These are phyloP conservation scores for Camptophora hylomeconis DNA, from an alignment of 2,329 filamentous ascomycete species.

Conservation along the genomic window DNA sequence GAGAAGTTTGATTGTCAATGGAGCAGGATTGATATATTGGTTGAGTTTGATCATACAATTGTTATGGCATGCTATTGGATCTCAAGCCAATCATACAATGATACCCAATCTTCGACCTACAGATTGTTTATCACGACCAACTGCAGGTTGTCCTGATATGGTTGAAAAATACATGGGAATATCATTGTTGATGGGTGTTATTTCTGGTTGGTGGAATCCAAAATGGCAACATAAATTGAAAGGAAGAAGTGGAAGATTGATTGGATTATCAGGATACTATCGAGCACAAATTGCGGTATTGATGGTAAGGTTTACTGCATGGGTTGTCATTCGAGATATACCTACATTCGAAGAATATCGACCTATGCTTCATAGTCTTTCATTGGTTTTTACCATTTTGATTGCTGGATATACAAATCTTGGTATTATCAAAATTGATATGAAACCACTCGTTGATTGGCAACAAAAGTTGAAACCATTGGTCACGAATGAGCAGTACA, in stretches of 20 bases:
- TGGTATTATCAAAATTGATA: slow-evolving; percentile 27
- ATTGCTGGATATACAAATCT: slow-evolving; percentile 24
- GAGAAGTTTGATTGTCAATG: slow-evolving; percentile 29
- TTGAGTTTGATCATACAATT: slow-evolving; percentile 30
- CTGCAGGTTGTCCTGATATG: slow-evolving; percentile 6
- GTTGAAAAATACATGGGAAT: slow-evolving; percentile 10
- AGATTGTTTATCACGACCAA: slow-evolving; percentile 1
- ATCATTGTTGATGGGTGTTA: slow-evolving; percentile 28
- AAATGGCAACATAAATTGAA: slow-evolving; percentile 31
- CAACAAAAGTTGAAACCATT: slow-evolving; percentile 10
- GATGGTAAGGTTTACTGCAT: slow-evolving; percentile 30
- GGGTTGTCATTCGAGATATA: slow-evolving; percentile 30
- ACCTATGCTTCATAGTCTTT: slow-evolving; percentile 21
- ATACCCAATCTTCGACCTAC: slow-evolving; percentile 7
- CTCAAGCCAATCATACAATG: slow-evolving; percentile 16
- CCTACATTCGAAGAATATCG: slow-evolving; percentile 22
- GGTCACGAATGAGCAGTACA: slow-evolving; percentile 12
- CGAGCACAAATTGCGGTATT: slow-evolving; percentile 33
- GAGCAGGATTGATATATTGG: slow-evolving; percentile 31
- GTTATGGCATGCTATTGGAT: slow-evolving; percentile 27
- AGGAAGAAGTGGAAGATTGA: slow-evolving; percentile 27
- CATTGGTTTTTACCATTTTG: slow-evolving; percentile 30
- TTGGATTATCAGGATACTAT: slow-evolving; percentile 33
- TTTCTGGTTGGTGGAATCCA: slow-evolving; percentile 39
- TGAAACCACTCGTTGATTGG: slow-evolving; percentile 25